Conservation (phyloP, 1,139 yeast species). For the Pichia sp. region DNA sequence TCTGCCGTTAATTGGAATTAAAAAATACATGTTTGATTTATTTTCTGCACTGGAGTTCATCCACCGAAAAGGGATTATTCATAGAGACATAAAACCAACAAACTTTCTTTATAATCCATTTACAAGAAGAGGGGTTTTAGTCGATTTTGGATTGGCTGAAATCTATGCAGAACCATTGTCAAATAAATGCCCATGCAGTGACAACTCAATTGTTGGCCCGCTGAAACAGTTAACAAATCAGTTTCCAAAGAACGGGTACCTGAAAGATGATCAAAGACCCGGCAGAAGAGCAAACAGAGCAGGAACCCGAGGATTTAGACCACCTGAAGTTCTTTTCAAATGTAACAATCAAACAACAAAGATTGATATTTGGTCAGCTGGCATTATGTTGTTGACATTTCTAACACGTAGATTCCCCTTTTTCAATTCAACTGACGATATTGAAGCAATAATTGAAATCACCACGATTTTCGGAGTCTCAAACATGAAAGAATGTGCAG, state of each 20-base stretch:
- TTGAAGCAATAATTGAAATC: conserved; percentile 82
- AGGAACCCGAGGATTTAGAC: conserved; percentile 94
- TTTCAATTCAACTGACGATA: conserved; percentile 85
- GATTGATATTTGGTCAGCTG: conserved; percentile 90
- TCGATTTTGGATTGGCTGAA: conserved; percentile 92
- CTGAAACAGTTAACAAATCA: conserved; percentile 13
- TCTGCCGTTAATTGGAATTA: conserved; percentile 71
- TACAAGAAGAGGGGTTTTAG: conserved; percentile 73
- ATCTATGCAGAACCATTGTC: conserved; percentile 17
- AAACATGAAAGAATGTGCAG: conserved; percentile 70
- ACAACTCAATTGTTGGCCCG: conserved; percentile 19
- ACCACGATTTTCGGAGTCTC: conserved; percentile 76
- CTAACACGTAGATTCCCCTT: conserved; percentile 74
- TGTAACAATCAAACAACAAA: conserved; percentile 79
- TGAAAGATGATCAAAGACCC: conserved; percentile 76
- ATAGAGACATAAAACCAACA: conserved; percentile 86
- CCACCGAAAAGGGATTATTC: conserved; percentile 71
- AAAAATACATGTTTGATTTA: conserved; percentile 72
- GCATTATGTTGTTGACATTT: conserved; percentile 72
- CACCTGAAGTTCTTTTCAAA: conserved; percentile 87
- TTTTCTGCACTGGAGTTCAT: conserved; percentile 70
- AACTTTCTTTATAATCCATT: conserved; percentile 77
- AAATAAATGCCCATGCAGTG: conserved; percentile 29
- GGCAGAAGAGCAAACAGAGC: conserved; percentile 95
- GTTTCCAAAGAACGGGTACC: conserved; percentile 53